Percentiles rank a stretch among this genome's conserved stretches.
phyloP scores from a whole-genome alignment of 306 rosid genomes.

The Cicer cuneatum region DNA sequence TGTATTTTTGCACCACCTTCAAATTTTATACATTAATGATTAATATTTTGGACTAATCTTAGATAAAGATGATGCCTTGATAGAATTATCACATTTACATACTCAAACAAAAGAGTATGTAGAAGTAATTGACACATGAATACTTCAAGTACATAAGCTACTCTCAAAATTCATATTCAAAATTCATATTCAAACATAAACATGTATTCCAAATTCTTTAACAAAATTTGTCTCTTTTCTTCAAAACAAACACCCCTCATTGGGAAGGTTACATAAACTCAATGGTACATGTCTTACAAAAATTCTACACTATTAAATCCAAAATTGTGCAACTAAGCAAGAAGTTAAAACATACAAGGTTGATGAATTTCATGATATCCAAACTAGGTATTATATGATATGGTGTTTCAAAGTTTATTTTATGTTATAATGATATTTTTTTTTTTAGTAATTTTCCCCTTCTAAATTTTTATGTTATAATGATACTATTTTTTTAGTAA shows the following conservation, averaged over 20 bases:
- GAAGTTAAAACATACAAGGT: neutral
- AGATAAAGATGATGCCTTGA: neutral
- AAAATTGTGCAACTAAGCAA: neutral
- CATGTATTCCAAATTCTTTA: neutral
- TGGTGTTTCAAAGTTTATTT: neutral
- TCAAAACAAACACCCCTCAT: neutral
- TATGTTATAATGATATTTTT: neutral
- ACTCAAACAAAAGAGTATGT: conserved; percentile 13
- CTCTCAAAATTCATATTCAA: neutral
- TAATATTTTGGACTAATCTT: neutral
- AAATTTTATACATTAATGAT: neutral
- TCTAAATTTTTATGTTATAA: neutral
- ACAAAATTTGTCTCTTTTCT: conserved; percentile 7
- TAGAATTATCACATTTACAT: neutral
- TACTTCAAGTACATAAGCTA: neutral
- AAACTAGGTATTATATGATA: neutral
- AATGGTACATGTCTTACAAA: neutral
- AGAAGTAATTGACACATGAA: neutral
- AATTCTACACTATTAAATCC: neutral
- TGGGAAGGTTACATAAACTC: neutral
- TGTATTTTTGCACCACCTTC: neutral
- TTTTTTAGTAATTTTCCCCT: neutral
- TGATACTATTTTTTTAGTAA: neutral
- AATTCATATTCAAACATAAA: too few species aligned
- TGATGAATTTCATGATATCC: neutral